These are phyloP conservation scores for Suillus decipiens DNA, from an alignment of 768 basidiomycete species.

Conservation along the genomic window DNA sequence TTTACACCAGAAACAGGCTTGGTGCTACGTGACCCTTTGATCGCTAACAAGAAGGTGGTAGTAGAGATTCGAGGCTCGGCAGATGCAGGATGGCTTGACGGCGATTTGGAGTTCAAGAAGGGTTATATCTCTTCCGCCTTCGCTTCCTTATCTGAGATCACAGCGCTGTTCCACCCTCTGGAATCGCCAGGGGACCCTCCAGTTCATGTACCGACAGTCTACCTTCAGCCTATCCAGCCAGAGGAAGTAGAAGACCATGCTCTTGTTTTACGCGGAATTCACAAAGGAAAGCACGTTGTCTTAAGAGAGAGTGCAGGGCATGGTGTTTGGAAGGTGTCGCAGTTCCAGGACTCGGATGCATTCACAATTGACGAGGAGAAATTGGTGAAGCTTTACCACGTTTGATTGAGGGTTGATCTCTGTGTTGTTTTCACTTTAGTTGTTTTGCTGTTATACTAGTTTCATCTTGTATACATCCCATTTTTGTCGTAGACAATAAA, in stretches of 20 bases:
- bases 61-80: slow-evolving; percentile 31
- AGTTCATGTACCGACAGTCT: slow-evolving; percentile 41
- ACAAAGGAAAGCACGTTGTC: slow-evolving; percentile 46
- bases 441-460: neutral
- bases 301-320: slow-evolving; percentile 41
- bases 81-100: slow-evolving; percentile 25
- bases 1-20: slow-evolving; percentile 32
- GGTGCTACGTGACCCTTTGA: slow-evolving; percentile 31
- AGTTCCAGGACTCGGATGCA: slow-evolving; percentile 14
- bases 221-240: slow-evolving; percentile 44
- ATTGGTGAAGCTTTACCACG: slow-evolving; percentile 30
- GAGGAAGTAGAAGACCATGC: slow-evolving; percentile 46
- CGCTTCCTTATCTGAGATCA: slow-evolving; percentile 27
- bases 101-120: slow-evolving; percentile 29
- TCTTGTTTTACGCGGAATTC: slow-evolving; percentile 46
- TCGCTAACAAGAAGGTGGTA: slow-evolving; percentile 30
- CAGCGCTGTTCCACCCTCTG: slow-evolving; percentile 31
- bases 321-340: slow-evolving; percentile 26
- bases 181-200: slow-evolving; percentile 35
- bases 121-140: slow-evolving; percentile 32
- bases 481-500: slow-evolving; percentile 2
- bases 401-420: neutral
- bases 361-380: slow-evolving; percentile 19
- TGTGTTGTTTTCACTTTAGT: neutral
- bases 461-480: neutral